Conservation (phyloP, 192 early-diverging fungal genomes). For the Mortierella hygrophila region DNA sequence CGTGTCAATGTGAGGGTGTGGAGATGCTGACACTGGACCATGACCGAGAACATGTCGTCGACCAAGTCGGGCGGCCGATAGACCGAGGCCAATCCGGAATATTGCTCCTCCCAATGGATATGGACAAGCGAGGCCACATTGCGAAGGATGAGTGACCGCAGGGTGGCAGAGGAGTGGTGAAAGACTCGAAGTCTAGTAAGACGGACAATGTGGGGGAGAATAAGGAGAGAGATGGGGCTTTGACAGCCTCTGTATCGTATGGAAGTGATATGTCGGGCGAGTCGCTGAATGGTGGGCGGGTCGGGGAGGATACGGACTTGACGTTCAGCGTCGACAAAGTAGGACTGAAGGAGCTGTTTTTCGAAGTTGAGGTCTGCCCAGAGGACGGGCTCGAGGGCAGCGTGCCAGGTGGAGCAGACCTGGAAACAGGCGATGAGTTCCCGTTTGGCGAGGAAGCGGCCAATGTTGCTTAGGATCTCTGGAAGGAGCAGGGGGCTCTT, state of each 20-base stretch:
- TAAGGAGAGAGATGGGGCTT: not conserved
- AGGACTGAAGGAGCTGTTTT: not conserved
- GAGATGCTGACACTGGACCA: conserved; percentile 3
- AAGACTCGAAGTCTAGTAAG: conserved; percentile 9
- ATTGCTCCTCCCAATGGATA: conserved; percentile 13
- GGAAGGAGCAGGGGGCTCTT: conserved; percentile 3
- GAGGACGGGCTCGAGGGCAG: not conserved
- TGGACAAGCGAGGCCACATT: not conserved
- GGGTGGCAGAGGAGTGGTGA: not conserved
- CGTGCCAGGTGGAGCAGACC: conserved; percentile 3
- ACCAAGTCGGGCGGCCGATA: conserved; percentile 3
- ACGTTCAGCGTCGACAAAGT: conserved; percentile 12
- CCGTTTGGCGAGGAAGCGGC: conserved; percentile 6
- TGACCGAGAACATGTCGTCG: conserved; percentile 5
- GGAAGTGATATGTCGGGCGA: conserved; percentile 4
- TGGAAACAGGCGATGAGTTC: conserved; percentile 8
- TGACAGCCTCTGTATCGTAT: conserved; percentile 4
- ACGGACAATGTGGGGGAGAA: conserved; percentile 14
- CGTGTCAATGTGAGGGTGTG: not conserved
- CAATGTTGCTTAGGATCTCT: conserved; percentile 4
- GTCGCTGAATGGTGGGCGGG: not conserved
- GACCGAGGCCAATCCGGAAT: conserved; percentile 1
- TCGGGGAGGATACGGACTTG: not conserved
- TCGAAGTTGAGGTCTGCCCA: conserved; percentile 11
- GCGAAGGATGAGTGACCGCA: conserved; percentile 5